phyloP scores from a whole-genome alignment of 805 yeast genomes.

The Kazachstania africana region DNA sequence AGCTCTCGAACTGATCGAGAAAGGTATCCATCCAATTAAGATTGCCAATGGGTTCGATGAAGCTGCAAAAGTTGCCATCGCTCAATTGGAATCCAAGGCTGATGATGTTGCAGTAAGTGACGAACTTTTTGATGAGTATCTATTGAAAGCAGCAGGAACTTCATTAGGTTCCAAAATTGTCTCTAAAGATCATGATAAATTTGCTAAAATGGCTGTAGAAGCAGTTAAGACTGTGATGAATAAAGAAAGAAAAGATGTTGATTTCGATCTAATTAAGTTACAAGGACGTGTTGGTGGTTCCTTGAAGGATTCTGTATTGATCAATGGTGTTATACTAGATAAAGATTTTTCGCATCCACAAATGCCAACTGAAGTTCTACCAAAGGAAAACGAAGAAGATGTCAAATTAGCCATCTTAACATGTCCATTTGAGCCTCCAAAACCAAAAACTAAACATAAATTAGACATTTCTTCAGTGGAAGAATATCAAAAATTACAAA shows the following conservation, averaged over 20 bases:
- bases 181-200: slow-evolving; percentile 83
- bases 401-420: slow-evolving; percentile 91
- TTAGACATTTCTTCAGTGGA: slow-evolving; percentile 87
- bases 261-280: slow-evolving; percentile 89
- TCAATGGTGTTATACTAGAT: slow-evolving; percentile 87
- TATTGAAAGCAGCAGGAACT: slow-evolving; percentile 87
- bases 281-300: slow-evolving; percentile 96
- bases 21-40: slow-evolving; percentile 94
- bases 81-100: slow-evolving; percentile 60
- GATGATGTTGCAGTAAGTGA: slow-evolving; percentile 37
- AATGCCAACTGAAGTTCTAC: slow-evolving; percentile 67
- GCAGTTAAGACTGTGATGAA: slow-evolving; percentile 90
- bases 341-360: slow-evolving; percentile 98
- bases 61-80: slow-evolving; percentile 86
- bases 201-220: slow-evolving; percentile 95
- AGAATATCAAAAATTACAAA: slow-evolving; percentile 83
- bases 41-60: slow-evolving; percentile 96
- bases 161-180: slow-evolving; percentile 93
- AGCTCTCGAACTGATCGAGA: slow-evolving; percentile 86
- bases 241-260: slow-evolving; percentile 85
- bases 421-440: slow-evolving; percentile 99
- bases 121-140: slow-evolving; percentile 30
- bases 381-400: slow-evolving; percentile 32
- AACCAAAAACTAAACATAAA: slow-evolving; percentile 97
- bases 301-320: slow-evolving; percentile 69